Base-by-base conservation (phyloP, 2,329 filamentous ascomycete species). In the Zymoseptoria passerinii region DNA sequence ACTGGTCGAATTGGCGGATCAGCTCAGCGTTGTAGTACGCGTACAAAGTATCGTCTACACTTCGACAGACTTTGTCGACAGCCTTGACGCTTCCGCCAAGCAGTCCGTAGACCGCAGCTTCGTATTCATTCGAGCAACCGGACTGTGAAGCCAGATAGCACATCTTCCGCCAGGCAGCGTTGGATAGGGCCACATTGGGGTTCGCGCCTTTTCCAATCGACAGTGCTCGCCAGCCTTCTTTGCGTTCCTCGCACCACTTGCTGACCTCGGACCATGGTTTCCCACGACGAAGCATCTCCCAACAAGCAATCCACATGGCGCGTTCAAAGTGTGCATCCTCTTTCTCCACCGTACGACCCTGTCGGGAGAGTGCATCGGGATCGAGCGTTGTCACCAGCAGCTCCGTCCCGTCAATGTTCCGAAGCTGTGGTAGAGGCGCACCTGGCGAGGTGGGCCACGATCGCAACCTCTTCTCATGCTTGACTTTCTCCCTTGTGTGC, bases 271-370 rank as follows among this genome's bases (percentile, higher is more conserved):
- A 75, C 75, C 88, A 83, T 61, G 80, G 84, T 64, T 84, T 86
- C n/a, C 94, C 94, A 51, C 91, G 85, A 53, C 92, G 85, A 55
- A 99, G 79, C 78, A 96, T 89, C 72, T 96, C 90, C 77, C 91
- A 97, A 74, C 90, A 94, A n/a, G 89, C 88, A 61, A 92, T 81
- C 92, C 94, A 97, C 52, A 95, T 89, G 2, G 91, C 88, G 55
- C 87, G 84, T 75, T 99, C 94, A 62, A 92, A 94, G 68, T 86
- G 92, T 64, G 90, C 85, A 70, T 99, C 94, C 67, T 92, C 84
- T 23, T 85, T 83, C 70, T 95, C 88, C 48, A 97, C 78, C 53
- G 81, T 84, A 56, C 89, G 83, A 53, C 81, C 81, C 73, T 97
- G 92, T 61, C 94, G 83, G 44, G 85, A 86, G n/a, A 85, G 80